Conservation (phyloP, 1,284 basidiomycete genomes). For the Pseudozyma flocculosa region DNA sequence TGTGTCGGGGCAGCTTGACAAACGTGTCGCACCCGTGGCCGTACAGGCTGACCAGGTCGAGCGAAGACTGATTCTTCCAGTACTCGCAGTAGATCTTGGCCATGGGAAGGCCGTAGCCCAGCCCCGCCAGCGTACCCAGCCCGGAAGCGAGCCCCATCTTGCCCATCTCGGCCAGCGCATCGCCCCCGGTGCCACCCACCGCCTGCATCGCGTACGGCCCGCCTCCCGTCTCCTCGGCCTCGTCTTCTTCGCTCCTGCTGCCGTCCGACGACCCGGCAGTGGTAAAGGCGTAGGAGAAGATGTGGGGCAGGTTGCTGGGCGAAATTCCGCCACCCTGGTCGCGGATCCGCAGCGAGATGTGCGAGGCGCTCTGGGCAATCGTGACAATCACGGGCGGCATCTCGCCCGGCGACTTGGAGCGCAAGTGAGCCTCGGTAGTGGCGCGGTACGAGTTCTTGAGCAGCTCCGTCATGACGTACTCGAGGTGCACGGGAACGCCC, state of each 20-base stretch:
- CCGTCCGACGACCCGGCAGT: slow-evolving; percentile 64
- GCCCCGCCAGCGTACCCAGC: slow-evolving; percentile 74
- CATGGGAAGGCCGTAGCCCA: slow-evolving; percentile 74
- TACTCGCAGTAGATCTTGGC: slow-evolving; percentile 72
- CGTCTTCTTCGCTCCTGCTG: slow-evolving; percentile 66
- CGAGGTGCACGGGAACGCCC: slow-evolving; percentile 82
- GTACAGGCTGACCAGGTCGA: slow-evolving; percentile 20
- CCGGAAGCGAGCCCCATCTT: slow-evolving; percentile 72
- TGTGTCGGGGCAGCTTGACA: slow-evolving; percentile 42
- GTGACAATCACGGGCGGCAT: slow-evolving; percentile 70
- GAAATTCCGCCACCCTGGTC: slow-evolving; percentile 84
- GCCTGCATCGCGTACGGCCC: slow-evolving; percentile 70
- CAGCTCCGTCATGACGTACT: slow-evolving; percentile 70
- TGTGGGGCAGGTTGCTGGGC: slow-evolving; percentile 70
- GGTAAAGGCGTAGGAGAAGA: slow-evolving; percentile 88
- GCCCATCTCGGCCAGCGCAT: slow-evolving; percentile 65
- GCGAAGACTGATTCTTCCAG: slow-evolving; percentile 33
- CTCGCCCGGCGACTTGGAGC: slow-evolving; percentile 1
- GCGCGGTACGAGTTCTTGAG: slow-evolving; percentile 86
- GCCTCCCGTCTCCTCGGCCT: slow-evolving; percentile 68
- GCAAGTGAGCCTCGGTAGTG: slow-evolving; percentile 60
- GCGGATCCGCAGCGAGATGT: slow-evolving; percentile 74
- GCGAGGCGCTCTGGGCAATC: slow-evolving; percentile 65
- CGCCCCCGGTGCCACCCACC: slow-evolving; percentile 63
- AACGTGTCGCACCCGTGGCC: slow-evolving; percentile 50